A percentile compares a stretch with the other conserved stretches of the same genome.
phyloP scores from a whole-genome alignment of 805 yeast species.

The Candida namnaoensis region DNA sequence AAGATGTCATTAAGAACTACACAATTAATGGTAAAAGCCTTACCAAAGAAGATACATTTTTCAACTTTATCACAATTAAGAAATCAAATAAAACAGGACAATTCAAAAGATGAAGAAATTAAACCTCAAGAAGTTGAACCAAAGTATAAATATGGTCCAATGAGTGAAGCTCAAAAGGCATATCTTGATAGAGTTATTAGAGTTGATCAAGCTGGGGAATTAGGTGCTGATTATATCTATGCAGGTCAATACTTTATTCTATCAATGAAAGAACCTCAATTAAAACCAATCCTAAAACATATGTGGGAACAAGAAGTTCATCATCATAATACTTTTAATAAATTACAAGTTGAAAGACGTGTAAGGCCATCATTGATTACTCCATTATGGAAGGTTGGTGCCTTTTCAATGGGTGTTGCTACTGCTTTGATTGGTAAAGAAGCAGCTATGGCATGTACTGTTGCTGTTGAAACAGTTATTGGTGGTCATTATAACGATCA shows the following conservation, averaged over 20 bases:
- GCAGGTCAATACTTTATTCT: conserved; percentile 82
- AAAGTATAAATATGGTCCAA: conserved; percentile 6
- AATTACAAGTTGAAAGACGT: conserved; percentile 63
- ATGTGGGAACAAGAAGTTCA: conserved; percentile 98
- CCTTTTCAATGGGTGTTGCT: conserved; percentile 74
- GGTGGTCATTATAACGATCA: conserved; percentile 95
- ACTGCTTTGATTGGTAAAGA: conserved; percentile 86
- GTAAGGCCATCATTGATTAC: conserved; percentile 90
- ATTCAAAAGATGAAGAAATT: not conserved
- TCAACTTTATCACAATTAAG: conserved; percentile 14
- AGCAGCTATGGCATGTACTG: conserved; percentile 99
- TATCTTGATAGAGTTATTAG: conserved; percentile 68
- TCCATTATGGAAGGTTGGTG: conserved; percentile 91
- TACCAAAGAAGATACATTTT: conserved; percentile 6
- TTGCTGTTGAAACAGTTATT: conserved; percentile 96
- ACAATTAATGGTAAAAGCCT: not conserved
- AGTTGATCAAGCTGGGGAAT: conserved; percentile 97
- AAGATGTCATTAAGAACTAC: not conserved
- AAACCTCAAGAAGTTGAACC: not conserved
- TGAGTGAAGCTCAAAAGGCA: conserved; percentile 51
- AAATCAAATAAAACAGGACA: conserved; percentile 1
- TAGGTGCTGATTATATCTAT: conserved; percentile 91
- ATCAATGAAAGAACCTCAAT: conserved; percentile 58
- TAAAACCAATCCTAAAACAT: conserved; percentile 75
- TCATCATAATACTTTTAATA: conserved; percentile 81